Evolutionary conservation across 805 yeast species (phyloP).

Genomic region (Wickerhamiella slavikovae): DNA sequence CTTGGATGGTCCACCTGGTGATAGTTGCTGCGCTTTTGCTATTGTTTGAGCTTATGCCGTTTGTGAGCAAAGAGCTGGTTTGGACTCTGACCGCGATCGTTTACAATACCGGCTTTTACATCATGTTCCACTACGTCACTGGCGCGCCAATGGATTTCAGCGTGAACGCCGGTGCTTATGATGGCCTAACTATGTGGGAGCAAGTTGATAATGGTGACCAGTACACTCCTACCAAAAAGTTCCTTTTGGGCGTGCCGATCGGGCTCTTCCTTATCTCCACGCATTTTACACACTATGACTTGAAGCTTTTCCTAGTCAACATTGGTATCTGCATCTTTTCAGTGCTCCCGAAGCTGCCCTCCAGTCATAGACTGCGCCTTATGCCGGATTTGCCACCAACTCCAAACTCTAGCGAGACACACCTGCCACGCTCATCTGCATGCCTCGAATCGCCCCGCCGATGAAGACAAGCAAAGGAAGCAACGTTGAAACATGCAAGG

Average conservation of each 20-base stretch:
- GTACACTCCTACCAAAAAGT: slow-evolving; percentile 91
- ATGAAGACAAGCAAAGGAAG: too few species aligned
- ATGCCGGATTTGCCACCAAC: slow-evolving; percentile 12
- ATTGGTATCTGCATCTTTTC: slow-evolving; percentile 66
- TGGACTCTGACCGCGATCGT: slow-evolving; percentile 90
- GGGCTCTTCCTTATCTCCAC: slow-evolving; percentile 68
- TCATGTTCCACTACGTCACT: slow-evolving; percentile 91
- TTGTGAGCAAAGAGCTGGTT: slow-evolving; percentile 60
- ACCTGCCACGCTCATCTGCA: slow-evolving; percentile 3
- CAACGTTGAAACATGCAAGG: too few species aligned
- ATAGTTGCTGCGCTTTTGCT: slow-evolving; percentile 54
- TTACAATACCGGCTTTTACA: slow-evolving; percentile 75
- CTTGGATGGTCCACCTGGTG: slow-evolving; percentile 86
- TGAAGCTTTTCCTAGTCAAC: slow-evolving; percentile 59
- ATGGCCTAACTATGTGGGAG: slow-evolving; percentile 95
- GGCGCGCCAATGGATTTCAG: slow-evolving; percentile 94
- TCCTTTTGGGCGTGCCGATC: slow-evolving; percentile 81
- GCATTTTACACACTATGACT: slow-evolving; percentile 73
- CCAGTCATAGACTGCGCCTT: slow-evolving; percentile 18
- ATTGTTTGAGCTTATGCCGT: slow-evolving; percentile 61
- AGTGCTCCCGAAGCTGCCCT: slow-evolving; percentile 78
- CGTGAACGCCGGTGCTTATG: slow-evolving; percentile 65
- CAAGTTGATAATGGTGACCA: slow-evolving; percentile 91
- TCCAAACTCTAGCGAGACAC: slow-evolving; percentile 4
- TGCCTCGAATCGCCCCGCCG: too few species aligned